phyloP scores from a whole-genome alignment of 2,329 filamentous ascomycete species.

The Penicillium sp. region DNA sequence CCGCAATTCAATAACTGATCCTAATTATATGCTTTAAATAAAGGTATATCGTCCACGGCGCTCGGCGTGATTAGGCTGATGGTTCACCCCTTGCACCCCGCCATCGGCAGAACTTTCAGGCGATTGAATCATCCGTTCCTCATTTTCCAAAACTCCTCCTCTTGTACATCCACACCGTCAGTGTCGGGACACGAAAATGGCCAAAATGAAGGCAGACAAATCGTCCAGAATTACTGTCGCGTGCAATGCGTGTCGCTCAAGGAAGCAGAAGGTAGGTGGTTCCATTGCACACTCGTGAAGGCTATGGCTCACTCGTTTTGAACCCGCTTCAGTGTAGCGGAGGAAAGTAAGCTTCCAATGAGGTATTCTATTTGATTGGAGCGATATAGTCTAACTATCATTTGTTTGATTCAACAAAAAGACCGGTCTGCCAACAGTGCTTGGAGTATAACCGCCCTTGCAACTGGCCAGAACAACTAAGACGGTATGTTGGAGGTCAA shows the following conservation, averaged over 20 bases:
- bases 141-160: neutral
- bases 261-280: constrained; percentile 50
- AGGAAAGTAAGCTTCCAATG: constrained; percentile 42
- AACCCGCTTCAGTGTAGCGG: constrained; percentile 44
- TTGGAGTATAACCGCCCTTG: constrained; percentile 42
- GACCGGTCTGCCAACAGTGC: constrained; percentile 47
- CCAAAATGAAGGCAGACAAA: constrained; percentile 32
- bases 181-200: constrained; percentile 13
- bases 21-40: neutral
- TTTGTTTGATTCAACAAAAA: constrained; percentile 16
- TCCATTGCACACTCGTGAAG: neutral
- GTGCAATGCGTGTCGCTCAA: constrained; percentile 49
- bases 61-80: constrained; percentile 9
- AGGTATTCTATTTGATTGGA: neutral
- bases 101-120: constrained; percentile 32
- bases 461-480: constrained; percentile 48
- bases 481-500: constrained; percentile 37
- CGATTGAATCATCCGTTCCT: constrained; percentile 18
- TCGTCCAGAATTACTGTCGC: constrained; percentile 48
- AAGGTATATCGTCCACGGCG: neutral
- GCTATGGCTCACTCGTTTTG: constrained; percentile 3
- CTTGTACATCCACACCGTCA: neutral
- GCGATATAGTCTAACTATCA: neutral
- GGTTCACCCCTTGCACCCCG: constrained; percentile 7
- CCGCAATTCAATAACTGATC: neutral